Conservation (phyloP, 495 filamentous ascomycete genomes). For the Tuber umbilicatum region DNA sequence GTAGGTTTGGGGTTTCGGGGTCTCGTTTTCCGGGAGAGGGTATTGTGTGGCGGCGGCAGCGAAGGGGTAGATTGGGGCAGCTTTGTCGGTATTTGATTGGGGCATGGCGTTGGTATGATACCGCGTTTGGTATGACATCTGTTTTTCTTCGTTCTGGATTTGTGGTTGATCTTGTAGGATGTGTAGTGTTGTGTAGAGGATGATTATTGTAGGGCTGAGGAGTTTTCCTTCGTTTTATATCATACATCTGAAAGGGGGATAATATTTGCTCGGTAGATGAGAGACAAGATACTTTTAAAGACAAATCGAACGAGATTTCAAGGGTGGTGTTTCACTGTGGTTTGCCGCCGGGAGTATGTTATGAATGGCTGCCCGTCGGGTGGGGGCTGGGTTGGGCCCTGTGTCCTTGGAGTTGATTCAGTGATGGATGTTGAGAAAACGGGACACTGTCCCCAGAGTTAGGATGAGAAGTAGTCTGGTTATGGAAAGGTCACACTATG, state of each 20-base stretch:
- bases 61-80: neutral
- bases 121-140: neutral
- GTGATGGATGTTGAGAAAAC: neutral
- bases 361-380: neutral
- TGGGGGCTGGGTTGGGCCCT: neutral
- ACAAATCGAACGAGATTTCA: neutral
- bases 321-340: neutral
- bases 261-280: neutral
- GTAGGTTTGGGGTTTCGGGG: neutral
- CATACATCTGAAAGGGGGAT: neutral
- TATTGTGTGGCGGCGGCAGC: neutral
- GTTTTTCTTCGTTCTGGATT: neutral
- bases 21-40: neutral
- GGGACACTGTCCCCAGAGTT: neutral
- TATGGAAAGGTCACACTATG: neutral
- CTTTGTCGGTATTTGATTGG: neutral
- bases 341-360: neutral
- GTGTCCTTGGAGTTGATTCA: neutral
- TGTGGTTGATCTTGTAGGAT: neutral
- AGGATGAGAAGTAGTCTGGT: neutral
- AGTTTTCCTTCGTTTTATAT: neutral
- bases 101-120: neutral
- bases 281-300: neutral
- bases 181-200: neutral
- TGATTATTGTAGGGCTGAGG: neutral